Evolutionary conservation across 2,329 filamentous ascomycete species (phyloP).

Genomic region (Talaromyces albobiverticillius): DNA sequence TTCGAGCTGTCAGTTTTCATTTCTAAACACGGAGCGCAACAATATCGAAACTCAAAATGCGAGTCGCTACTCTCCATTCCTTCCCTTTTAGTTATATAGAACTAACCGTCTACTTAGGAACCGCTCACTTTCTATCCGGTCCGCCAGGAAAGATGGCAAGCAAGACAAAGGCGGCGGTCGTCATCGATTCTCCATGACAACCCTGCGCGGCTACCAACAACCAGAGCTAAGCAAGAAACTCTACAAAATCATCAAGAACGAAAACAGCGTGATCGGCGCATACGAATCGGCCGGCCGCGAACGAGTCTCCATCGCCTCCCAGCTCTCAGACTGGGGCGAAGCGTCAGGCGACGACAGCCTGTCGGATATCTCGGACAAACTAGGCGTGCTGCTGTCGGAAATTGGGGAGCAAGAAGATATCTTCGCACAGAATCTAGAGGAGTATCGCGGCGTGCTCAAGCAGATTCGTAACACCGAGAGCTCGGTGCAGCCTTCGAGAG

Average conservation of each 20-base stretch:
- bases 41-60: background rate
- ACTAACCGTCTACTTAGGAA: slow-evolving; percentile 30
- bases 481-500: slow-evolving; percentile 88
- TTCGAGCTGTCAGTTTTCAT: background rate
- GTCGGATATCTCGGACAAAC: slow-evolving; percentile 90
- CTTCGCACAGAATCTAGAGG: slow-evolving; percentile 84
- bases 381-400: slow-evolving; percentile 87
- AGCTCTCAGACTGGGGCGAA: slow-evolving; percentile 96
- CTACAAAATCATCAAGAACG: slow-evolving; percentile 89
- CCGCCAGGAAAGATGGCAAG: slow-evolving; percentile 23
- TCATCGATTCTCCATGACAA: slow-evolving; percentile 82
- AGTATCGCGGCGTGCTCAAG: slow-evolving; percentile 79
- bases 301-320: slow-evolving; percentile 77
- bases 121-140: slow-evolving; percentile 40
- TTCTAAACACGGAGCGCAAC: background rate
- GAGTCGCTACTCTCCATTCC: background rate
- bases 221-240: slow-evolving; percentile 87
- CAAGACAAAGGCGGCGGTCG: slow-evolving; percentile 23
- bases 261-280: slow-evolving; percentile 81
- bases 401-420: slow-evolving; percentile 89
- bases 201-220: slow-evolving; percentile 78
- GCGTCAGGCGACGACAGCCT: slow-evolving; percentile 82
- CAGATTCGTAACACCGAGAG: slow-evolving; percentile 92
- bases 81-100: background rate
- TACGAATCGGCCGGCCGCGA: slow-evolving; percentile 84